Evolutionary conservation across 1,284 basidiomycete species (phyloP), one percentile per base, ranked within the genome.

Genomic region (Ganoderma boninense): DNA sequence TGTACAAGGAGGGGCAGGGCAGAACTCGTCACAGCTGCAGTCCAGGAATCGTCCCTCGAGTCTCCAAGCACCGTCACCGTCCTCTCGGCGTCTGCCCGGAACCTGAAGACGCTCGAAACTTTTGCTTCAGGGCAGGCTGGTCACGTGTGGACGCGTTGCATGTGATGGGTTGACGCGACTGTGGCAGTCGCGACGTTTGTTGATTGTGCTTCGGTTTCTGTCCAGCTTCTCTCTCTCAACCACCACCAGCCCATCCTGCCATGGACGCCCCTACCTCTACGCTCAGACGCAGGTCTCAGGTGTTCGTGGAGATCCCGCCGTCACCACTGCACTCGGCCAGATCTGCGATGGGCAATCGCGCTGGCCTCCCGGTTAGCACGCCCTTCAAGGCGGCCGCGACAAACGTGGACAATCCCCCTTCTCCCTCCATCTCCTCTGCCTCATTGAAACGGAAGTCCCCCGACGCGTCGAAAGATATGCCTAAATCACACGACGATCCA

Each of bases 261-360:
- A 78, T 77, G 70, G 72, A 76, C 29, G 74, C 67, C 56, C 77
- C 73, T 46, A 62, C 72, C 65, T 77, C 77, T 69, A 65, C 73
- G 69, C 54, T 74, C 14, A 75, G 79, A 26, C 82, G 84, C 75
- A 69, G 80, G n/a, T 83, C 83, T 40, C 83, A 84, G 73, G 84
- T 88, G 32, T 92, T 85, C 75, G 88, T 93, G 54, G 85, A 90
- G 70, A 83, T 93, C 13, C 89, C 90, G 0, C 77, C 83, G 1
- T 87, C 86, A 16, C 85, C 88, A 0, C 71, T 81, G 79, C 42
- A 64, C 23, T 57, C 69, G 1, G 42, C 67, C 56, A 69, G 46
- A 57, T 69, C 69, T 32, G 29, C 52, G 26, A 46, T 54, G 35
- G 67, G n/a, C 38, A 60, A 70, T 52, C 67, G 61, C 54, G 20